Evolutionary conservation across 2,329 filamentous ascomycete species (phyloP), one percentile per base, ranked within the genome.

Genomic region (Fusarium sp.): DNA sequence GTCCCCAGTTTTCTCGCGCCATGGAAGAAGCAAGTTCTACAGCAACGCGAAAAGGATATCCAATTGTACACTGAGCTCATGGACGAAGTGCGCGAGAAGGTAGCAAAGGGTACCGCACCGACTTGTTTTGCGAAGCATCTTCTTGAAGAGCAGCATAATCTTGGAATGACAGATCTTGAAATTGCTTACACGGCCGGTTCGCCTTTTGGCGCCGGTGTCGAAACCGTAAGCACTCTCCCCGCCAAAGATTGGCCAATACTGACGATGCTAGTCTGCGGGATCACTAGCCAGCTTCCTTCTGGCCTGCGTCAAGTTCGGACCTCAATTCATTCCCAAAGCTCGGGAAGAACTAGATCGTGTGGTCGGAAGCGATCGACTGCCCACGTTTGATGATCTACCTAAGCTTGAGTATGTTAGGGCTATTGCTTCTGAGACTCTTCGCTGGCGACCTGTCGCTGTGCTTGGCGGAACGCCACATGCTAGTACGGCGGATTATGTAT

Each of bases 301-400:
- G 0, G 85, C 85, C 0, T 87, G 87, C 74, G 81, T 79, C 18
- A 78, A 85, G n/a, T 84, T 83, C 31, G 84, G 82, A 3, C 83
- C 83, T 0, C 81, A 83, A 10, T 83, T 85, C 6, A 84, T 87
- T 8, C 80, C 80, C 1, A 74, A 83, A 71, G 69, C 72, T 0
- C 83, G 79, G 11, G 77, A 77, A 18, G 81, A 83, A 46, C 75
- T 83, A 0, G 80, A 83, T 37, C 63, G 75, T 6, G 78, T 82
- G 0, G 75, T 82, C 0, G 81, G 84, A 2, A 56, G 58, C 0
- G 75, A 80, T 1, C 74, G 80, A 0, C 65, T 82, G 0, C 81
- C 81, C 0, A 75, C 75, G 0, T 83, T 82, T 31, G 77, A 80
- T 1, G 81, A 83, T 31, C 42, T 82, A 0, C 62, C 73, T 0